These are phyloP conservation scores for Yamadazyma scolyti DNA, from an alignment of 805 yeast species.

Conservation along the genomic window DNA sequence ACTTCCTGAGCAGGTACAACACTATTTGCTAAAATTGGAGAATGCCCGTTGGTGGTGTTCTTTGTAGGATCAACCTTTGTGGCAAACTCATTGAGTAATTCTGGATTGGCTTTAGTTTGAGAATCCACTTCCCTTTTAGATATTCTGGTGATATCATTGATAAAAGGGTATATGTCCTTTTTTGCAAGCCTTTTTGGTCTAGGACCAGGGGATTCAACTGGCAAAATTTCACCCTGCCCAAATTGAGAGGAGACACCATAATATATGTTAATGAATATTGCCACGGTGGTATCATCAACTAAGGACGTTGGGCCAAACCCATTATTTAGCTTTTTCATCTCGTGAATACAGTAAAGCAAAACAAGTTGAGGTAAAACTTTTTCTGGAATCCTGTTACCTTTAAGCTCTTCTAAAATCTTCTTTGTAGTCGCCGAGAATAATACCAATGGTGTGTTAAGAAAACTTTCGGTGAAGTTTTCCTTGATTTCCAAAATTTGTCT, in stretches of 20 bases:
- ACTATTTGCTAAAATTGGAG: no score
- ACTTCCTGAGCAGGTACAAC: no score
- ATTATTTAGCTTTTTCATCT: conserved; percentile 67
- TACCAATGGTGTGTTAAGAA: conserved; percentile 44
- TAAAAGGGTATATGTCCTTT: conserved; percentile 39
- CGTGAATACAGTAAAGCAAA: conserved; percentile 47
- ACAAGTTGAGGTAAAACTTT: conserved; percentile 37
- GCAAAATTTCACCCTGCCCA: not conserved
- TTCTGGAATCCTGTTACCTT: conserved; percentile 32
- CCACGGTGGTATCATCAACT: conserved; percentile 69
- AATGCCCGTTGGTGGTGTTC: no score
- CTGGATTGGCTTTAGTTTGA: conserved; percentile 25
- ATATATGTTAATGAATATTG: conserved; percentile 54
- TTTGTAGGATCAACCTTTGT: no score
- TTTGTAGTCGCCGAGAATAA: conserved; percentile 41
- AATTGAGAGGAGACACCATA: conserved; percentile 1
- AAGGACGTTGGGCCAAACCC: conserved; percentile 77
- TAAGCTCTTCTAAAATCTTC: conserved; percentile 19
- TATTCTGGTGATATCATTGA: conserved; percentile 28
- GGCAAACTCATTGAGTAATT: conserved; percentile 25
- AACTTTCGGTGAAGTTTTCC: conserved; percentile 47
- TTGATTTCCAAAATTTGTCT: conserved; percentile 42
- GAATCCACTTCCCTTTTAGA: conserved; percentile 28
- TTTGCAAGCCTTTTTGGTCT: conserved; percentile 37
- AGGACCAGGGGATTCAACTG: conserved; percentile 25